These are phyloP conservation scores for Brassica nigra DNA, from an alignment of 345 rosid genomes.

Conservation along the genomic window DNA sequence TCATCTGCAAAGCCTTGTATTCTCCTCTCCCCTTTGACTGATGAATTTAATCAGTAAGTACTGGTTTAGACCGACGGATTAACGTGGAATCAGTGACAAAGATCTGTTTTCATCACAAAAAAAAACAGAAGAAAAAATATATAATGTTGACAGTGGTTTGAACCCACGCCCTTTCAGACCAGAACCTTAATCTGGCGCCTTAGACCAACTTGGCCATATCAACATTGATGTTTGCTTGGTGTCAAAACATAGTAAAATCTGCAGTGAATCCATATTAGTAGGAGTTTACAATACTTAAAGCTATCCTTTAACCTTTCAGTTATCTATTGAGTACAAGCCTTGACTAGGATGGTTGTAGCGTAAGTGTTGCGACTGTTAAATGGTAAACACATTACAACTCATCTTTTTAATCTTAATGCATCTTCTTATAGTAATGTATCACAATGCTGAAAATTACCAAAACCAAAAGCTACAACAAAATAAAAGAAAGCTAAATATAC, in stretches of 20 bases:
- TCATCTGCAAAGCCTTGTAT: too few relatives aligned
- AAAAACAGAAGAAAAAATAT: too few relatives aligned
- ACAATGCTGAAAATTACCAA: not conserved
- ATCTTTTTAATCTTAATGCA: not conserved
- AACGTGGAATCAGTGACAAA: too few relatives aligned
- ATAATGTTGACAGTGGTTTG: constrained; percentile 43
- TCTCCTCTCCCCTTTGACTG: too few relatives aligned
- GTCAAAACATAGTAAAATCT: not conserved
- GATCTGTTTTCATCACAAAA: too few relatives aligned
- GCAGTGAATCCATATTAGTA: not conserved
- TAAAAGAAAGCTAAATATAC: not conserved
- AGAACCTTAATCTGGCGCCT: constrained; percentile 99
- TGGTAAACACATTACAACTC: not conserved
- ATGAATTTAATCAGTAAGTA: too few relatives aligned
- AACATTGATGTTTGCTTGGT: constrained; percentile 75
- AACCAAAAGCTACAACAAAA: not conserved
- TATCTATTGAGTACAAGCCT: not conserved
- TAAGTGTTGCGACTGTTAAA: not conserved
- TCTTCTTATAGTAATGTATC: not conserved
- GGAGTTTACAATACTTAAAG: not conserved
- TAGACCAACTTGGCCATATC: constrained; percentile 99
- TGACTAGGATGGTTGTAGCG: not conserved
- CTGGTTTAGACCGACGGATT: too few relatives aligned
- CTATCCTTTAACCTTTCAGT: not conserved
- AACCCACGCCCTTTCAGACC: constrained; percentile 99